Conservation (phyloP, 345 rosid genomes). For the Citropsis articulata region DNA sequence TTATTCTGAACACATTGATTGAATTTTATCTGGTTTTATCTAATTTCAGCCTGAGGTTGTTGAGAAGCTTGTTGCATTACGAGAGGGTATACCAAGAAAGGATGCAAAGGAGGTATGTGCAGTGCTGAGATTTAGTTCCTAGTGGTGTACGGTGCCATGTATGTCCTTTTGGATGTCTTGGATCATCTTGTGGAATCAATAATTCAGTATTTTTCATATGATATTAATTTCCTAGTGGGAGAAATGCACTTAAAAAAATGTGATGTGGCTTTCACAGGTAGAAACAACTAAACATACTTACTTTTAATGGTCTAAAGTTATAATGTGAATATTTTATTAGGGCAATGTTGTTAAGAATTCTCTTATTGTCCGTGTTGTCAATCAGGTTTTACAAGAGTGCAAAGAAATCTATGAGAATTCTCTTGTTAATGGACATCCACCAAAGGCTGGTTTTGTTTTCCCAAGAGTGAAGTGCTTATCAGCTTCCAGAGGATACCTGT, state of each 20-base stretch:
- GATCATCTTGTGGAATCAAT: background rate
- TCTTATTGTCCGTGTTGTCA: background rate
- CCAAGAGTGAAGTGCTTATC: conserved; percentile 77
- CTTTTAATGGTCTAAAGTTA: background rate
- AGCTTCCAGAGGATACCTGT: conserved; percentile 62
- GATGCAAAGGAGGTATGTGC: conserved; percentile 91
- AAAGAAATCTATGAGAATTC: conserved; percentile 91
- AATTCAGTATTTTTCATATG: background rate
- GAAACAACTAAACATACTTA: background rate
- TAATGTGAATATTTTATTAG: background rate
- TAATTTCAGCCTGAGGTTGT: conserved; percentile 84
- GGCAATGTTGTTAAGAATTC: background rate
- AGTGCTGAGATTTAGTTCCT: background rate
- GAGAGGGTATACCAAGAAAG: conserved; percentile 96
- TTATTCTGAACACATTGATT: background rate
- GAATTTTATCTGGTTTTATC: background rate
- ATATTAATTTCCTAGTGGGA: background rate
- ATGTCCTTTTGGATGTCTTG: background rate
- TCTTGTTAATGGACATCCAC: conserved; percentile 76
- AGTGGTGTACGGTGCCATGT: background rate
- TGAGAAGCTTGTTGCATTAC: conserved; percentile 90
- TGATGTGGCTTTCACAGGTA: background rate
- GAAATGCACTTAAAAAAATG: background rate
- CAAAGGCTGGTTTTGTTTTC: conserved; percentile 82
- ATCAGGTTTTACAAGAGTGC: conserved; percentile 97